Evolutionary conservation across 129 eudicot species (phyloP).

Genomic region (Chrysanthemum makinoi): DNA sequence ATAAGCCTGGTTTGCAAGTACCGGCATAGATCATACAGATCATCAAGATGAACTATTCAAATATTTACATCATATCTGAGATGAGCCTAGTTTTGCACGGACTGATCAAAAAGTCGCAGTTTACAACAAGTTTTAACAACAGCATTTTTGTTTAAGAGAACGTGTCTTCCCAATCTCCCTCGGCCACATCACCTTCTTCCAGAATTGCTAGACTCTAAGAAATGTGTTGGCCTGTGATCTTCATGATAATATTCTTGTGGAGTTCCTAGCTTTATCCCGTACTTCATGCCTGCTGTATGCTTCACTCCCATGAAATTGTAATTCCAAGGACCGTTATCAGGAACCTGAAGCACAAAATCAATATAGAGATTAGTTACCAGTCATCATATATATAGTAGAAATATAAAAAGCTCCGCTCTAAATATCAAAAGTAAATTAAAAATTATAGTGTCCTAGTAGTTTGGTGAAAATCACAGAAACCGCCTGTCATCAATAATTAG

Average conservation of each 20-base stretch:
- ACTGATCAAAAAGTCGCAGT: constrained; percentile 20
- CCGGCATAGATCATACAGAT: neutral
- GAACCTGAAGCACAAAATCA: constrained; percentile 46
- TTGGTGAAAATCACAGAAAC: no score
- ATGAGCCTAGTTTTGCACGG: neutral
- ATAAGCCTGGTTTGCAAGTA: constrained; percentile 6
- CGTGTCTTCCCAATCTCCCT: constrained; percentile 91
- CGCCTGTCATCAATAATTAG: no score
- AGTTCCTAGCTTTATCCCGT: constrained; percentile 89
- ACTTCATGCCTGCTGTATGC: constrained; percentile 82
- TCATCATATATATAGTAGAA: no score
- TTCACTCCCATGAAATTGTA: constrained; percentile 98
- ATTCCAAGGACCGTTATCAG: constrained; percentile 98
- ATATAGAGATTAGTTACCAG: no score
- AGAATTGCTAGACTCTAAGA: constrained; percentile 86
- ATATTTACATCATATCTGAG: constrained; percentile 14
- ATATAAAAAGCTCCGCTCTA: no score
- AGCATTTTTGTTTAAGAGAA: constrained; percentile 38
- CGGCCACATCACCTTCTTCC: constrained; percentile 82
- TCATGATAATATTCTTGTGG: constrained; percentile 92
- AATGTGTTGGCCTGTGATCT: constrained; percentile 97
- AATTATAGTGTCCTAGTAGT: no score
- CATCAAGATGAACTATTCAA: neutral
- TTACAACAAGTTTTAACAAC: neutral
- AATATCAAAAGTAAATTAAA: no score